Evolutionary conservation across 352 stramenopile genomes (phyloP).

Genomic region (Vaucheria bursata): DNA sequence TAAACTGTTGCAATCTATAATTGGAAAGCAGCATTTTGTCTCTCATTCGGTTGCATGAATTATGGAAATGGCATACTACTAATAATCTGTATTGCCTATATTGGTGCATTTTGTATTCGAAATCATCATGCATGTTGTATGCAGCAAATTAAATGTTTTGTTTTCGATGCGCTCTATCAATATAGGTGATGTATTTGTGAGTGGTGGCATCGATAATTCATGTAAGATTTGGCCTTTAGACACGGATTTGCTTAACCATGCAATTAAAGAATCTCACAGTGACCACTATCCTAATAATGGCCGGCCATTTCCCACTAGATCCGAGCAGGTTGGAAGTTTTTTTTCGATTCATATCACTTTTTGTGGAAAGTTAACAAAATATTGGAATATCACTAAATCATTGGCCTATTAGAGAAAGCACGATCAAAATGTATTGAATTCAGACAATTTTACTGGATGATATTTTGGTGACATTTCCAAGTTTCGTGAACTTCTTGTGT

Average conservation of each 20-base stretch:
- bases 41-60: neutral
- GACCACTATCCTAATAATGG: conserved; percentile 55
- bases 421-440: no score
- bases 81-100: neutral
- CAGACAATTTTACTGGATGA: no score
- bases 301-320: conserved; percentile 60
- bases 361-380: no score
- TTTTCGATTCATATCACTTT: conserved; percentile 43
- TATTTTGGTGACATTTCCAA: no score
- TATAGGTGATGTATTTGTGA: conserved; percentile 54
- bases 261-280: conserved; percentile 62
- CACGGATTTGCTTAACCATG: conserved; percentile 59
- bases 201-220: conserved; percentile 78
- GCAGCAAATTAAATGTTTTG: conserved; percentile 50
- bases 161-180: neutral
- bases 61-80: neutral
- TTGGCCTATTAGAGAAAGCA: no score
- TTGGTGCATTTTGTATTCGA: neutral
- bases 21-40: neutral
- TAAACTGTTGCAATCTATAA: neutral
- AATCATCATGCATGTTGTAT: neutral
- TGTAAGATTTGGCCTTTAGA: conserved; percentile 85
- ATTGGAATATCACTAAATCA: no score
- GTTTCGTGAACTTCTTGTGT: no score
- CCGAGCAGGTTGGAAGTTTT: neutral